phyloP scores from a whole-genome alignment of 1,284 basidiomycete species.

The Cutaneotrichosporon spelunceum region DNA sequence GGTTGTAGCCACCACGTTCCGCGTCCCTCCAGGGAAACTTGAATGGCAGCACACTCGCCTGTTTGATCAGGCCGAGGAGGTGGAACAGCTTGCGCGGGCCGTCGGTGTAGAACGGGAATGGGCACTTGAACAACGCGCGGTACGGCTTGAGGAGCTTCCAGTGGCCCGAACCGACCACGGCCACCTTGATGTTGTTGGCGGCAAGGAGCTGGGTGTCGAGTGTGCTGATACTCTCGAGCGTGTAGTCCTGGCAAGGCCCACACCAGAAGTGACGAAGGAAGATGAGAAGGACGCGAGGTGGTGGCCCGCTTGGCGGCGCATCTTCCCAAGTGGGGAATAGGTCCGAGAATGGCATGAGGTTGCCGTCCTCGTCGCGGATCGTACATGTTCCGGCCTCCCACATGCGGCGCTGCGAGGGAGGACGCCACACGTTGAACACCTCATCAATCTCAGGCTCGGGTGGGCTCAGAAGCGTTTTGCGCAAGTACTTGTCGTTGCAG shows the following conservation, averaged over 20 bases:
- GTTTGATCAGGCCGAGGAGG: constrained; percentile 43
- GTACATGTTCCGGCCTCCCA: constrained; percentile 44
- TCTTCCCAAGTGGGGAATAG: constrained; percentile 29
- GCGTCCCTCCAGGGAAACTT: constrained; percentile 18
- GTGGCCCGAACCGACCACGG: constrained; percentile 44
- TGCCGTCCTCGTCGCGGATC: constrained; percentile 41
- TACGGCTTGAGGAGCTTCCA: constrained; percentile 51
- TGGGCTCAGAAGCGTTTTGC: constrained; percentile 11
- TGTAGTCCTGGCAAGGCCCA: constrained; percentile 51
- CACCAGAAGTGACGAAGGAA: constrained; percentile 51
- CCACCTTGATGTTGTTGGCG: constrained; percentile 39
- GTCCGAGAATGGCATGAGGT: constrained; percentile 38
- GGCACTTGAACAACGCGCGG: constrained; percentile 45
- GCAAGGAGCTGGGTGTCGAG: constrained; percentile 42
- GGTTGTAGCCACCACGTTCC: constrained; percentile 3
- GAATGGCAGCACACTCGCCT: constrained; percentile 45
- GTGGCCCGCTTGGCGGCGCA: background rate
- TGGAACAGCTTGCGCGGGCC: constrained; percentile 40
- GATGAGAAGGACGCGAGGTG: constrained; percentile 39
- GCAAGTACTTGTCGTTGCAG: constrained; percentile 3
- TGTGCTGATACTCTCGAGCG: constrained; percentile 37
- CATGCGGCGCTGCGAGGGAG: constrained; percentile 34
- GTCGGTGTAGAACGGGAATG: constrained; percentile 49
- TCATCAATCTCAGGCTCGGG: constrained; percentile 24
- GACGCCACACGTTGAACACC: constrained; percentile 30